Evolutionary conservation across 2,329 filamentous ascomycete genomes (phyloP), one percentile per base, ranked within the genome.

Genomic region (Microsporum audouinii): DNA sequence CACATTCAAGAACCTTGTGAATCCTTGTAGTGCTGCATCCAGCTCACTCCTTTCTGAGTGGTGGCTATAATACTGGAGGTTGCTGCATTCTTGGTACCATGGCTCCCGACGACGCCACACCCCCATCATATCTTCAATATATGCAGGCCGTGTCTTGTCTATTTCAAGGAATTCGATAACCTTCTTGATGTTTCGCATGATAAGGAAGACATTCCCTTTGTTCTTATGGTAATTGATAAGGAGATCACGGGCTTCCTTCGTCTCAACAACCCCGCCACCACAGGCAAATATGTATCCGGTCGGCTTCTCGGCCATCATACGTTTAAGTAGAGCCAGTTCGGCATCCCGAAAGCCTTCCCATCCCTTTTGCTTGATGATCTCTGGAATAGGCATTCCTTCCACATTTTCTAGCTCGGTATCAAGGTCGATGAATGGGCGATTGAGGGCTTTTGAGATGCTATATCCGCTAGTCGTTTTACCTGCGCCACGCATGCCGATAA

Each of bases 401-500:
- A 83, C 82, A 43, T 79, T 80, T 74, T 99, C 94, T 14, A 99
- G 81, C 70, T 95, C 90, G 1, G 85, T 84, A 71, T 99, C 94
- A 33, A 99, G 81, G 71, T 99, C 94, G 60, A 95, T 77, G 63
- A 96, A 86, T 5, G 88, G 85, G 70, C 90, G 85, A 57, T 85
- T 83, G 0, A 97, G 78, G 33, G 88, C 82, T 63, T 83, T 83
- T 0, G 88, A 86, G 69, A 94, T 87, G 89, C 91, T 96, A 12
- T 84, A 82, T 59, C 94, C 94, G 39, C 89, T 88, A 0, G 94
- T 99, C 0, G 94, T 96, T 78, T 99, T 99, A 31, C 94, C 94
- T 45, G 91, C 94, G 61, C 94, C 94, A 66, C 94, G 85, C 94
- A 99, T 99, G 7, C 94, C 94, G 66, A 99, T 92, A 63, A 99